Base-by-base conservation (phyloP, 2,329 filamentous ascomycete species). In the Incumbomyces delicatus region DNA sequence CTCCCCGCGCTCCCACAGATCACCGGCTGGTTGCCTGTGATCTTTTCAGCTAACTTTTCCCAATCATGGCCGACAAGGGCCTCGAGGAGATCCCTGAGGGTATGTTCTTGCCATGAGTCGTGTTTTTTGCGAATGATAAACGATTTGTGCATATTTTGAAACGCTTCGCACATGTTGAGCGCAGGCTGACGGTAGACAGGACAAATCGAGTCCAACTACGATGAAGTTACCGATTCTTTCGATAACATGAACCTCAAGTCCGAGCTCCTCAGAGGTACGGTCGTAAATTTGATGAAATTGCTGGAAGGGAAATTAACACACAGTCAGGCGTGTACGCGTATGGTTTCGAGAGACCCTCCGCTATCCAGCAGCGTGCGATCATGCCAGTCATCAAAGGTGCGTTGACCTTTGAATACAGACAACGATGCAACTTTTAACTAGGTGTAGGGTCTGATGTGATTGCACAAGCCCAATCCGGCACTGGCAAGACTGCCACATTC, bases 131-230 rank as follows among this genome's bases (percentile, higher is more conserved):
- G 14, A 20, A 11, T 8, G 17, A 14, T 8, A 2, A 18, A 18
- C 30, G 33, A 13, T 39, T 46, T 49, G 2, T 31, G 31, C 13
- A n/a, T 27, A 22, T 2, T 30, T 35, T 18, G 12, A 18, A 48
- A 49, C 5, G n/a, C 27, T 41, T 44, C 43, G 27, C 37, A 29
- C 18, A 48, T 14, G 38, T 51, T 41, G 29, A 16, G 10, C 41
- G 37, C 30, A 33, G 29, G 31, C 41, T 44, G 43, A 51, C 37
- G 47, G 27, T 47, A 14, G 67, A 63, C 69, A 95, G 90, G 84
- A 74, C 88, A 94, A 77, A 98, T 98, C 80, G 94, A 98, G 81
- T 95, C 89, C 69, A 98, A 98, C 87, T 98, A 96, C 77, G 92
- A 98, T 80, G 89, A 96, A 81, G 89, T 90, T 65, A 90, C 92